Evolutionary conservation across 2,329 filamentous ascomycete genomes (phyloP).

Genomic region (Eurotiales sp.): DNA sequence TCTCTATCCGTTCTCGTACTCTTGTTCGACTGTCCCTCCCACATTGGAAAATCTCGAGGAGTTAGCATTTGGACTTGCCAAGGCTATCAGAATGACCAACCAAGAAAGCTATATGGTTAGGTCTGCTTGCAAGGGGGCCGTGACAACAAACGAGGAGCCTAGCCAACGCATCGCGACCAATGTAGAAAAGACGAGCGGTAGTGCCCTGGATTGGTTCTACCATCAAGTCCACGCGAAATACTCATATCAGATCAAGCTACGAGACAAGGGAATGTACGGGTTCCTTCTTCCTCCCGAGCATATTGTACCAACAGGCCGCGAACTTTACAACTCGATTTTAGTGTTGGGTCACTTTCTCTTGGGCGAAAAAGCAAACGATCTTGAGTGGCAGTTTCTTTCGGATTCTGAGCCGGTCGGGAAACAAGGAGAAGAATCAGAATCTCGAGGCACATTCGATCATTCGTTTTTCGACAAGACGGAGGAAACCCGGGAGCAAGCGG

Average conservation of each 20-base stretch:
- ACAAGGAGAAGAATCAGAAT: background rate
- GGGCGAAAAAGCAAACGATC: slow-evolving; percentile 1
- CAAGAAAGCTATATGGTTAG: slow-evolving; percentile 73
- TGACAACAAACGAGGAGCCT: slow-evolving; percentile 36
- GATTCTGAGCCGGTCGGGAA: background rate
- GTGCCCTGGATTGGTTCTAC: slow-evolving; percentile 92
- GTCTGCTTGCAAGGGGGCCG: slow-evolving; percentile 81
- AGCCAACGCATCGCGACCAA: slow-evolving; percentile 42
- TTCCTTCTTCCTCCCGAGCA: slow-evolving; percentile 83
- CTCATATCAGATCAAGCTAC: slow-evolving; percentile 87
- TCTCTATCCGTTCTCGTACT: slow-evolving; percentile 86
- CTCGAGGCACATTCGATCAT: background rate
- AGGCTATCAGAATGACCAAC: slow-evolving; percentile 77
- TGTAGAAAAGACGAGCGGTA: slow-evolving; percentile 75
- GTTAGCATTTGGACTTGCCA: slow-evolving; percentile 79
- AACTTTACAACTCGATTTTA: slow-evolving; percentile 76
- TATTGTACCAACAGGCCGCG: slow-evolving; percentile 84
- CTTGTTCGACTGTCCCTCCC: slow-evolving; percentile 72
- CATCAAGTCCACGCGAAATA: slow-evolving; percentile 77
- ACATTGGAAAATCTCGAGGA: slow-evolving; percentile 90
- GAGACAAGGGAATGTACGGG: slow-evolving; percentile 90
- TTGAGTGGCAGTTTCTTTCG: slow-evolving; percentile 13
- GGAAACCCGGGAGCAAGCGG: background rate
- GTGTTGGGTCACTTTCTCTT: slow-evolving; percentile 71
- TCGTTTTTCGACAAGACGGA: background rate